Base-by-base conservation (phyloP, 805 yeast genomes). In the Saturnispora gosingensis region DNA sequence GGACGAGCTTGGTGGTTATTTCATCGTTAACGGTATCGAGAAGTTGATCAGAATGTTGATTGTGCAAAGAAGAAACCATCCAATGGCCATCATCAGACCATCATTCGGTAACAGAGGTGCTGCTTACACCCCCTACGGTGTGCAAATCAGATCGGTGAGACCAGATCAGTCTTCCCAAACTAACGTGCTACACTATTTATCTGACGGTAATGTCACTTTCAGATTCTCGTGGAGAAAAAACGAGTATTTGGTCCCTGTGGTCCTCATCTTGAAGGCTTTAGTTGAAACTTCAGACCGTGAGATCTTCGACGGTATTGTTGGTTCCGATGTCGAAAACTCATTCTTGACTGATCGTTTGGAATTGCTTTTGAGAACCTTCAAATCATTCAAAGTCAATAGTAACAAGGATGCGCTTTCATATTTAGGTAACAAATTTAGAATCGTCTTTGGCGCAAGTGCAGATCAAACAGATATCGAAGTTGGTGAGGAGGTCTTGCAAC, bases 111-210 rank as follows among this genome's bases (percentile, higher is more conserved):
- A 89, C 72, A 84, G 99, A 77, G 99, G 99, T 63, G 85, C 91
- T 6, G 71, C 88, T 7, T 93, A 93, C 71, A 74, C 96, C 40
- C 81, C 82, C 54, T 93, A 70, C 60, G 99, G 99, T 82, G 81
- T 93, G 55, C 97, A 90, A 72, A 85, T 93, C 55, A 81, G 99
- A 72, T 81, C 85, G 55, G 97, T 89, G 2, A 81, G 99, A 66
- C 95, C 96, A 4, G 99, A 93, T 70, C 98, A 93, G 73, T 86
- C 97, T 18, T 90, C 99, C 20, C 97, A 90, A 71, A 89, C 98
- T 5, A 93, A 91, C 65, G 98, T 90, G n/a, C 75, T 93, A 65
- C 99, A 93, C 68, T 93, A 93, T 67, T 78, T 93, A 63, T 85
- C 80, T 61, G 97, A 93, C 64, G 99, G 99, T 71, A 91, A 86